Conservation (phyloP, 176 grass and related monocot genomes). For the Juncus effusus region DNA sequence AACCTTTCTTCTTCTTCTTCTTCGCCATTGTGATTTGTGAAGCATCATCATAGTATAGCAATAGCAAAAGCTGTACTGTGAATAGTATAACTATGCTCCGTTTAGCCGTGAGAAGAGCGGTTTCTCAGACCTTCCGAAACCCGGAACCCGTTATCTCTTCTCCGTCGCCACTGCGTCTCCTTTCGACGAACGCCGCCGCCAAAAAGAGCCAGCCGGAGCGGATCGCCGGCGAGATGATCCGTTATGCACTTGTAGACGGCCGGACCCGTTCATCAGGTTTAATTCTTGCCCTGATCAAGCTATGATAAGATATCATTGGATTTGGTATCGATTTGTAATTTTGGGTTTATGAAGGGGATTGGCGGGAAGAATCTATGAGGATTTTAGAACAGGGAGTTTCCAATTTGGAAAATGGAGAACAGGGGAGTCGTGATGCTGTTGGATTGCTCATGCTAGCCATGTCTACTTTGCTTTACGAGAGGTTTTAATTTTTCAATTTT, state of each 20-base stretch:
- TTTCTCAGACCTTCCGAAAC: constrained; percentile 20
- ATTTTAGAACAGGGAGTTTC: constrained; percentile 85
- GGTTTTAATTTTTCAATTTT: constrained; percentile 28
- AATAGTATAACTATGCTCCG: constrained; percentile 17
- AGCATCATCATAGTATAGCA: too few species aligned
- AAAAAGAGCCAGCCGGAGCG: constrained; percentile 37
- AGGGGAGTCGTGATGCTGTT: constrained; percentile 52
- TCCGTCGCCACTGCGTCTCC: not conserved
- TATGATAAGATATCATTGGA: not conserved
- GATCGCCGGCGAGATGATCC: constrained; percentile 73
- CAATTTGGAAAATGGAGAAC: constrained; percentile 57
- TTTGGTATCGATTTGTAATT: constrained; percentile 7
- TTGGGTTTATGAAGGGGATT: constrained; percentile 29
- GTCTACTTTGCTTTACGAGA: constrained; percentile 76
- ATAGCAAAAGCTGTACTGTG: too few species aligned
- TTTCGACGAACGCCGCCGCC: constrained; percentile 9
- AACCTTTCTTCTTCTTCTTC: too few species aligned
- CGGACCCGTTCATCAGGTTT: constrained; percentile 55
- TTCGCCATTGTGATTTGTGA: too few species aligned
- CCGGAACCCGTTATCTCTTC: constrained; percentile 15
- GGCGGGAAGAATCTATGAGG: constrained; percentile 62
- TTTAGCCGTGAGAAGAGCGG: constrained; percentile 17
- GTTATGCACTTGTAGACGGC: constrained; percentile 58
- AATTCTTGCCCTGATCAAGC: not conserved
- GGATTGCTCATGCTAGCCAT: constrained; percentile 63